Evolutionary conservation across 768 basidiomycete species (phyloP), one percentile per base, ranked within the genome.

Genomic region (Rhizopogon vesiculosus): DNA sequence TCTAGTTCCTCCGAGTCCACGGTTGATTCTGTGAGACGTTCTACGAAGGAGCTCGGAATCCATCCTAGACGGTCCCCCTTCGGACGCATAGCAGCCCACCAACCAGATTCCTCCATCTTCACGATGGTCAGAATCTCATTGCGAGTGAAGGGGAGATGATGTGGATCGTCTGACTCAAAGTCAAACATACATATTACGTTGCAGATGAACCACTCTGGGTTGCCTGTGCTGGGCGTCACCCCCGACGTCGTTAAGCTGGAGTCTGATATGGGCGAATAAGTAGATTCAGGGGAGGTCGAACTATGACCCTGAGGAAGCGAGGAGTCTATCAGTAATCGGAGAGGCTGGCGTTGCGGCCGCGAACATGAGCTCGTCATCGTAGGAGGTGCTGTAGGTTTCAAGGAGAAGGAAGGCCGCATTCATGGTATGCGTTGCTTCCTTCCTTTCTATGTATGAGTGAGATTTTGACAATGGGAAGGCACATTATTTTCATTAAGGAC

Each of bases 21-120:
- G 15, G 10, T 45, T 18, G 44, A 31, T 25, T 51, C 56, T 18
- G 51, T 69, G 9, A 91, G 70, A 2, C 77, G 74, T 49, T 72
- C 74, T 5, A 92, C 86, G 67, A 82, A 91, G 1, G 84, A 81
- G 59, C 82, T 78, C 9, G 89, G 89, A 56, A 91, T 83, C 90
- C 90, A 91, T 45, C 89, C 87, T 33, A 88, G 76, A 35, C 69
- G 66, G 48, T 77, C 72, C 12, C 78, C 79, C 39, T 75, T 75
- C 10, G 70, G 69, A 22, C 82, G 75, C 70, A 87, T 79, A 18
- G 89, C 90, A 18, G 86, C 89, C 87, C 89, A 91, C 89, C 89
- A 91, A 9, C 90, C 89, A 2, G 84, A 80, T 12, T 78, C 76
- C 67, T 90, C 87, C 67, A 81, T 76, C 67, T 83, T 83, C 44